Evolutionary conservation across 1,284 basidiomycete genomes (phyloP).

Genomic region (Ceratobasidium sp.): DNA sequence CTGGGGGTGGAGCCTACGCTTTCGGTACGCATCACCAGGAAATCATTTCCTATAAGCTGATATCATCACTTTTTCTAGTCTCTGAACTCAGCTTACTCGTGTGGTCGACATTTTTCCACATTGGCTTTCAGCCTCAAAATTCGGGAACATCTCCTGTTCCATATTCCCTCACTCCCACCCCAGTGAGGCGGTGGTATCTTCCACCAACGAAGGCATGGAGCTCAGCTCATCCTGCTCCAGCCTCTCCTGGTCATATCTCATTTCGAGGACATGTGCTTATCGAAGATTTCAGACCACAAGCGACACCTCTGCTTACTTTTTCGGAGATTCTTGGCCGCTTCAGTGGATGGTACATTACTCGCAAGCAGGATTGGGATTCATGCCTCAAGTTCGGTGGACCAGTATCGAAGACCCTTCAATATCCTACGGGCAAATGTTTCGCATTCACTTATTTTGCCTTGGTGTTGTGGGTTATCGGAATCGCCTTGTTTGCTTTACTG

Average conservation of each 20-base stretch:
- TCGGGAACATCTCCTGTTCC: neutral
- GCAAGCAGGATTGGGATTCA: neutral
- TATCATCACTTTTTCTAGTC: neutral
- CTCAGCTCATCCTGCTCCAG: neutral
- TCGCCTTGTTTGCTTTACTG: neutral
- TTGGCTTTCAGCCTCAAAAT: neutral
- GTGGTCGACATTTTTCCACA: neutral
- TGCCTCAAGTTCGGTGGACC: neutral
- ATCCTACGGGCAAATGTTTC: too few relatives aligned
- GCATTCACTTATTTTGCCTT: neutral
- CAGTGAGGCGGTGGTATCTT: neutral
- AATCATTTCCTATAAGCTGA: neutral
- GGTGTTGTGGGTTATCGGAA: neutral
- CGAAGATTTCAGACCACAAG: neutral
- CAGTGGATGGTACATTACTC: neutral
- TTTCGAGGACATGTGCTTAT: neutral
- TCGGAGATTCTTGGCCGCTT: neutral
- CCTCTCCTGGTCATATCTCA: neutral
- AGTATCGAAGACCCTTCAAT: too few relatives aligned
- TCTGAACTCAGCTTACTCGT: neutral
- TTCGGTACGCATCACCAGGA: neutral
- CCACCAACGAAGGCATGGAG: neutral
- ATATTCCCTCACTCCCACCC: neutral
- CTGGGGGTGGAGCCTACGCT: neutral
- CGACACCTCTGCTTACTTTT: neutral